Evolutionary conservation across 2,329 filamentous ascomycete species (phyloP).

Genomic region (Peltaster fructicola): DNA sequence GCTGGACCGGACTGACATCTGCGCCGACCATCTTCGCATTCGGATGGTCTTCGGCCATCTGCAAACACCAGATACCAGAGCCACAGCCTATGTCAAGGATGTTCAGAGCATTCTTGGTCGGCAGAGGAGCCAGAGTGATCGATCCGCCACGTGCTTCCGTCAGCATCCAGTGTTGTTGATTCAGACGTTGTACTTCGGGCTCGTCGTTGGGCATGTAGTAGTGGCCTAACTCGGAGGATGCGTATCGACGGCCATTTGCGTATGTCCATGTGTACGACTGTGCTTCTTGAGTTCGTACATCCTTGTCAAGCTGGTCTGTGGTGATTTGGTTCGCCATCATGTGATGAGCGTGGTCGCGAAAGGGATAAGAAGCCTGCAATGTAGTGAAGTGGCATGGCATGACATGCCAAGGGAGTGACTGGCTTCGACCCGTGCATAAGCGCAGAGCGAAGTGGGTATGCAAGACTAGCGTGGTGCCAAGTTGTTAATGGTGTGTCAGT

Average conservation of each 20-base stretch:
- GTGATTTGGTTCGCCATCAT: no score
- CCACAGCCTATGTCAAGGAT: slow-evolving; percentile 11
- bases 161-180: slow-evolving; percentile 10
- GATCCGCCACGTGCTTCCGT: slow-evolving; percentile 8
- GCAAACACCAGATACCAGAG: slow-evolving; percentile 10
- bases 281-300: slow-evolving; percentile 1
- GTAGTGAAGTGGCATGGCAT: no score
- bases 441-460: no score
- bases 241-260: slow-evolving; percentile 10
- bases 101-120: slow-evolving; percentile 3
- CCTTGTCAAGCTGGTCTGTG: no score
- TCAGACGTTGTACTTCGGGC: slow-evolving; percentile 11
- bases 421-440: no score
- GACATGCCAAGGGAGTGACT: no score
- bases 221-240: slow-evolving; percentile 9
- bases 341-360: no score
- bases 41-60: slow-evolving; percentile 12
- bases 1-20: slow-evolving; percentile 11
- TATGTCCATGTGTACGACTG: slow-evolving; percentile 7
- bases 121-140: slow-evolving; percentile 7
- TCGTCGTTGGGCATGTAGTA: slow-evolving; percentile 13
- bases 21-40: slow-evolving; percentile 9
- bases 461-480: no score
- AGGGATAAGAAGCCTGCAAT: no score
- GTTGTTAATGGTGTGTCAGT: no score